phyloP scores from a whole-genome alignment of 805 yeast genomes.

The Metschnikowia arizonensis region DNA sequence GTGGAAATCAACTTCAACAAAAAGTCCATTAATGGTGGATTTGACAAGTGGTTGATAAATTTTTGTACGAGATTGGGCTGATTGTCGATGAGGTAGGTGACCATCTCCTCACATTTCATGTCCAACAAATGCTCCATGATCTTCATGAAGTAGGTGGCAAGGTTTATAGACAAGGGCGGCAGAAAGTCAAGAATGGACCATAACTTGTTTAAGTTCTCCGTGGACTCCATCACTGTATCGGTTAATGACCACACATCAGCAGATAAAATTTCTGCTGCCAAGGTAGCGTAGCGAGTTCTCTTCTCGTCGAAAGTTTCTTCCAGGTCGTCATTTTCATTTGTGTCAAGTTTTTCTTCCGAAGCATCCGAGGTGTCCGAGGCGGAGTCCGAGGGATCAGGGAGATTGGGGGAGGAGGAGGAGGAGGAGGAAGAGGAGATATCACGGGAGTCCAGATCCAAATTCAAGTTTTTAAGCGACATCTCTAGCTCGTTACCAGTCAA shows the following conservation, averaged over 20 bases:
- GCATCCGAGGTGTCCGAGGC: neutral
- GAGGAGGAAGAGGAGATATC: no score
- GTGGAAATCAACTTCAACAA: slow-evolving; percentile 41
- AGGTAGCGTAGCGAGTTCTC: slow-evolving; percentile 34
- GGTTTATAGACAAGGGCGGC: slow-evolving; percentile 60
- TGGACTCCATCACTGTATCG: slow-evolving; percentile 79
- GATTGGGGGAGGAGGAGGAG: no score
- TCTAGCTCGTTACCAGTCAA: slow-evolving; percentile 17
- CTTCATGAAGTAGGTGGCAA: slow-evolving; percentile 69
- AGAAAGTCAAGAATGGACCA: slow-evolving; percentile 77
- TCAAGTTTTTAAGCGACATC: slow-evolving; percentile 15
- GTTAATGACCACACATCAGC: slow-evolving; percentile 94
- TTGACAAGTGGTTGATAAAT: slow-evolving; percentile 41
- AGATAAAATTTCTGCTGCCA: slow-evolving; percentile 81
- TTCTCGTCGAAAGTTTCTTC: slow-evolving; percentile 29
- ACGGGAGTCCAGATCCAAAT: slow-evolving; percentile 6
- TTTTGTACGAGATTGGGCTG: slow-evolving; percentile 39
- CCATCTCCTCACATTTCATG: slow-evolving; percentile 48
- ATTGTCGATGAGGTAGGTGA: slow-evolving; percentile 40
- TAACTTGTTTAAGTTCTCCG: slow-evolving; percentile 57
- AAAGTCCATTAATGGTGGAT: slow-evolving; percentile 46
- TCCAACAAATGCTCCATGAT: slow-evolving; percentile 39
- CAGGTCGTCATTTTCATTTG: slow-evolving; percentile 9
- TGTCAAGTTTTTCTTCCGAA: slow-evolving; percentile 7
- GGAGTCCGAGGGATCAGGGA: neutral